These are phyloP conservation scores for Sporothrix pallida DNA, from an alignment of 2,329 filamentous ascomycete genomes.

Conservation along the genomic window DNA sequence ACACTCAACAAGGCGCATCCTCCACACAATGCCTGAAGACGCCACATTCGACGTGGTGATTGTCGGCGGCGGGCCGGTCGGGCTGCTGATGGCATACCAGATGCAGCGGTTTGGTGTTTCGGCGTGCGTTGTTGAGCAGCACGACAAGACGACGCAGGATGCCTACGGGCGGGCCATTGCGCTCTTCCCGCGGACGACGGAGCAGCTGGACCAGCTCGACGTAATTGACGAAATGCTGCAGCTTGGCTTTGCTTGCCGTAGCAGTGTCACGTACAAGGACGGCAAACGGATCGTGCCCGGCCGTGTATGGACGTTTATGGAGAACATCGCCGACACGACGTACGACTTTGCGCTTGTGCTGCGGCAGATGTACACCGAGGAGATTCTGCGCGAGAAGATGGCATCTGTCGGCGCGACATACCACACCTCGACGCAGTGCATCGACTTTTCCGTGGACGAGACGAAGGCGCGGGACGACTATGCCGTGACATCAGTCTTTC, in stretches of 20 bases:
- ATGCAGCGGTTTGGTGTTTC: conserved; percentile 50
- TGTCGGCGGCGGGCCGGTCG: conserved; percentile 54
- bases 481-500: conserved; percentile 81
- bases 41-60: conserved; percentile 45
- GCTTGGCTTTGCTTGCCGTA: conserved; percentile 58
- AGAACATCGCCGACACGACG: conserved; percentile 57
- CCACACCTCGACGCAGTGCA: conserved; percentile 47
- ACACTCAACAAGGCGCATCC: not conserved
- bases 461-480: conserved; percentile 90
- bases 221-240: conserved; percentile 57
- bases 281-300: conserved; percentile 52
- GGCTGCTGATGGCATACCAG: conserved; percentile 53
- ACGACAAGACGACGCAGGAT: conserved; percentile 56
- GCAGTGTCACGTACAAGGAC: conserved; percentile 56
- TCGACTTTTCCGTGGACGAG: conserved; percentile 46
- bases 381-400: conserved; percentile 55
- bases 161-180: conserved; percentile 61
- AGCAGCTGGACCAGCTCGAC: conserved; percentile 59
- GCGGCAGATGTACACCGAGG: conserved; percentile 61
- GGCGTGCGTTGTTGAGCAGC: conserved; percentile 56
- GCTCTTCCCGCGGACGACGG: conserved; percentile 57
- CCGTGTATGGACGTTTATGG: conserved; percentile 59
- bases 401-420: conserved; percentile 46
- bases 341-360: conserved; percentile 61
- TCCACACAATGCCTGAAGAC: not conserved